Conservation (phyloP, 257 asterid genomes). For the Solanum dulcamara region DNA sequence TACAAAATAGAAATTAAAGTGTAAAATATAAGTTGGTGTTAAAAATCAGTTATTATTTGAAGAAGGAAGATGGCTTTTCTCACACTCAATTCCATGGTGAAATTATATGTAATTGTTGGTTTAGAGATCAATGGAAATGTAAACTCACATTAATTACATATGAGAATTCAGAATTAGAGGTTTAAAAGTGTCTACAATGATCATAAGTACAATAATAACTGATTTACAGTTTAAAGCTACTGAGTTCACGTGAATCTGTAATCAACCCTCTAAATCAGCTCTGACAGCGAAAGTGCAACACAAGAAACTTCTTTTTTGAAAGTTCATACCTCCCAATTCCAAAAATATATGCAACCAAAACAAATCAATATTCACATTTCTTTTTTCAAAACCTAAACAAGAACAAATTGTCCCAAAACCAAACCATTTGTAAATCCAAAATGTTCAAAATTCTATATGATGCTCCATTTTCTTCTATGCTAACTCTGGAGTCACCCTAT, state of each 20-base stretch:
- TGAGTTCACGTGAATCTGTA: neutral
- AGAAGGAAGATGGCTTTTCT: neutral
- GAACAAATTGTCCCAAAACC: neutral
- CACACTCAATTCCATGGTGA: neutral
- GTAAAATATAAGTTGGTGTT: neutral
- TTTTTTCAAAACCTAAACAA: neutral
- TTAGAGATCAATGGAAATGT: neutral
- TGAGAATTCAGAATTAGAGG: neutral
- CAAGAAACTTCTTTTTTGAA: neutral
- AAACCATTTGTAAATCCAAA: neutral
- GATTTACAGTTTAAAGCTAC: rapidly evolving
- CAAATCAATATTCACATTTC: neutral
- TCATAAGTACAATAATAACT: neutral
- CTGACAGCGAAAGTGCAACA: neutral
- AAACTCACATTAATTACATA: neutral
- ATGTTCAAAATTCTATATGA: neutral
- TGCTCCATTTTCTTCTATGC: neutral
- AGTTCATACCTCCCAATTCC: neutral
- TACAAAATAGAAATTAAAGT: neutral
- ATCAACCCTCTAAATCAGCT: neutral
- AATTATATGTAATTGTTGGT: neutral
- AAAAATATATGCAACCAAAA: neutral
- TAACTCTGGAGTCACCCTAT: conserved; percentile 17
- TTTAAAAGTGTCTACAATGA: rapidly evolving
- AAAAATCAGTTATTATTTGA: neutral